Conservation (phyloP, 164 flowering plant species). For the Dillenia suffruticosa region DNA sequence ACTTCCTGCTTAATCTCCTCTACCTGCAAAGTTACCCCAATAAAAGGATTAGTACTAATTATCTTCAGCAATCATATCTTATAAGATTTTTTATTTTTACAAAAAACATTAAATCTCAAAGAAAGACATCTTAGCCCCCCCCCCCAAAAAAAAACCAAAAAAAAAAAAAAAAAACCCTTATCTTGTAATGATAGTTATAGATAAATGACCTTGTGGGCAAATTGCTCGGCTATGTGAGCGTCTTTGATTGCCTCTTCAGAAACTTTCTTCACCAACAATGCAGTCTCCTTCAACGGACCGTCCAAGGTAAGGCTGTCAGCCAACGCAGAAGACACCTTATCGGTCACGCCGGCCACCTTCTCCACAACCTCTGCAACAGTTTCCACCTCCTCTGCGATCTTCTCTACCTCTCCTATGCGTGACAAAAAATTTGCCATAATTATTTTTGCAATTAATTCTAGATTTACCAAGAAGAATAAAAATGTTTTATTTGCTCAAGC, state of each 20-base stretch:
- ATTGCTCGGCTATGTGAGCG: conserved; percentile 21
- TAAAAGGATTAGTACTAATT: too few species aligned
- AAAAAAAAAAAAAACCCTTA: too few species aligned
- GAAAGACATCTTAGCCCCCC: too few species aligned
- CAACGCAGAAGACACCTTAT: conserved; percentile 34
- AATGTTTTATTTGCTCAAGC: too few species aligned
- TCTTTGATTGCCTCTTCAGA: conserved; percentile 30
- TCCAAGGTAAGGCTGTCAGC: conserved; percentile 36
- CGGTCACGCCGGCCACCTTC: conserved; percentile 38
- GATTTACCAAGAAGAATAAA: too few species aligned
- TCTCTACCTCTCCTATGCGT: conserved; percentile 29
- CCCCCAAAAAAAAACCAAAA: too few species aligned
- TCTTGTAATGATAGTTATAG: too few species aligned
- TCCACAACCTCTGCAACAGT: conserved; percentile 33
- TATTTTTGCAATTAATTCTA: not conserved
- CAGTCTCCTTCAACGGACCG: conserved; percentile 24
- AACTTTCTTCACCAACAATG: conserved; percentile 21
- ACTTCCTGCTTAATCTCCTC: too few species aligned
- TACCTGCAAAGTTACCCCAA: too few species aligned
- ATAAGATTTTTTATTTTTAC: too few species aligned
- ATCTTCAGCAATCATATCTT: too few species aligned
- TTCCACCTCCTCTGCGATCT: conserved; percentile 23
- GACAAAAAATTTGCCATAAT: not conserved
- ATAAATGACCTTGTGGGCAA: conserved; percentile 35
- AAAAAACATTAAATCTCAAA: too few species aligned